Evolutionary conservation across 2,329 filamentous ascomycete species (phyloP).

Genomic region (Neopestalotiopsis sp.): DNA sequence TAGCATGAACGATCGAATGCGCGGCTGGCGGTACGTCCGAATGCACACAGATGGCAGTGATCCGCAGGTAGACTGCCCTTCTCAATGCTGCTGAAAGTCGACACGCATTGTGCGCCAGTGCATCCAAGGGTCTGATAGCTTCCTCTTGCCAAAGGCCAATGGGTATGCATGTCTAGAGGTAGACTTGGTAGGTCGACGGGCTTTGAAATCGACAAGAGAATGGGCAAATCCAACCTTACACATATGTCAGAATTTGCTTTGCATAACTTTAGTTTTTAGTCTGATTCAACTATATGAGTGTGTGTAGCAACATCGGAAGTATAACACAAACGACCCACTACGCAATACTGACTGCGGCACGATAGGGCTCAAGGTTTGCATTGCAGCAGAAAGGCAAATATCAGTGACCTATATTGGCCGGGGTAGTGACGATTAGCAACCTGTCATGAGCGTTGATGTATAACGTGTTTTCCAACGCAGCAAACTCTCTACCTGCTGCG

Average conservation of each 20-base stretch:
- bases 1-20: background rate
- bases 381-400: background rate
- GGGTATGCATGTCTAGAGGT: too few species aligned
- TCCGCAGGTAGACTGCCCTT: background rate
- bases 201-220: background rate
- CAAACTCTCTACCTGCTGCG: background rate
- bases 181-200: too few species aligned
- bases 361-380: background rate
- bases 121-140: too few species aligned
- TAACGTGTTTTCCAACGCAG: background rate
- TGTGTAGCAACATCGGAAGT: background rate
- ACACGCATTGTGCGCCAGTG: too few species aligned
- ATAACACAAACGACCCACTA: background rate
- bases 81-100: background rate
- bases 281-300: slow-evolving; percentile 8
- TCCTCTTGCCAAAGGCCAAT: too few species aligned
- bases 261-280: slow-evolving; percentile 3
- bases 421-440: too few species aligned
- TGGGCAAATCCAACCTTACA: background rate
- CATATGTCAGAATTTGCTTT: background rate
- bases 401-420: too few species aligned
- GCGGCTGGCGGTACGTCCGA: background rate
- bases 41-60: background rate
- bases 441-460: too few species aligned
- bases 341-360: background rate